These are phyloP conservation scores for Piper betle DNA, from an alignment of 164 flowering plant genomes.

Conservation along the genomic window DNA sequence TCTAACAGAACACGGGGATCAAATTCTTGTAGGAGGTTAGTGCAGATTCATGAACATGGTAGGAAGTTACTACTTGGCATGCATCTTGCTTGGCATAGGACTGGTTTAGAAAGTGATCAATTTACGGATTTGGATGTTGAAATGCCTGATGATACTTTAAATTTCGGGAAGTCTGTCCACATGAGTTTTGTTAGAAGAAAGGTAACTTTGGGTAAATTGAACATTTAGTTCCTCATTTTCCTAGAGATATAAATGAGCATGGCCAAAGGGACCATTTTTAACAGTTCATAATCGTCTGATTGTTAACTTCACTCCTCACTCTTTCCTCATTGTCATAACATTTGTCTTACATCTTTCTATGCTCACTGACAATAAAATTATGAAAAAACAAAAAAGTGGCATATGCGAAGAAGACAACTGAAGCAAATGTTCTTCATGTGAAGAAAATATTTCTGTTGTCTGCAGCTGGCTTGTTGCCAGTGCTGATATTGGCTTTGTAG, in stretches of 20 bases:
- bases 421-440: not conserved
- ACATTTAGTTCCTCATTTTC: slow-evolving; percentile 20
- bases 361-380: not conserved
- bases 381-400: too few species aligned
- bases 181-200: slow-evolving; percentile 39
- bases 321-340: not conserved
- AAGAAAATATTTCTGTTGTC: not conserved
- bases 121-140: not conserved
- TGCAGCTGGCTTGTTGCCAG: not conserved
- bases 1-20: not conserved
- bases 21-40: not conserved
- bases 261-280: not conserved
- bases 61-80: not conserved
- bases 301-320: too few species aligned
- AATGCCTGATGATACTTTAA: not conserved
- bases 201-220: slow-evolving; percentile 46
- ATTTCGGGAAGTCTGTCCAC: slow-evolving; percentile 4
- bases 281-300: not conserved
- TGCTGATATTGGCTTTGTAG: not conserved
- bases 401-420: too few species aligned
- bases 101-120: not conserved
- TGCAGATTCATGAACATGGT: not conserved
- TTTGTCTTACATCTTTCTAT: not conserved
- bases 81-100: not conserved
- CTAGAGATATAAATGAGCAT: slow-evolving; percentile 15